Evolutionary conservation across 805 yeast genomes (phyloP).

Genomic region (Metschnikowia rubicola): DNA sequence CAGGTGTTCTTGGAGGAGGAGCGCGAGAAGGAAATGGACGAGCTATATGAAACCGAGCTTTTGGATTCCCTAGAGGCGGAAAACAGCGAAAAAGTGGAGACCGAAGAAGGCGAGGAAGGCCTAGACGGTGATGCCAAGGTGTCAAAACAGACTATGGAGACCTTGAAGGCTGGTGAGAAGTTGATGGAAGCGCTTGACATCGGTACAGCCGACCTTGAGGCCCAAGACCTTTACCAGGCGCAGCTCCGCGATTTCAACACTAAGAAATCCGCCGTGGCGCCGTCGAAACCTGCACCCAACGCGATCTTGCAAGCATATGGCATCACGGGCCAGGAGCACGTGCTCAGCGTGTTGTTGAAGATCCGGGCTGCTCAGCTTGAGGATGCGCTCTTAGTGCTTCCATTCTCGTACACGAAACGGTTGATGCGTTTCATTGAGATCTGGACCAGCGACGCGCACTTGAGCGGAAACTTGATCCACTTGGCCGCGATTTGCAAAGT

Average conservation of each 20-base stretch:
- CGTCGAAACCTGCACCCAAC: slow-evolving; percentile 60
- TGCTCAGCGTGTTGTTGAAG: slow-evolving; percentile 63
- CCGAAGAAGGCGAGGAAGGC: slow-evolving; percentile 49
- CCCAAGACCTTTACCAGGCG: slow-evolving; percentile 46
- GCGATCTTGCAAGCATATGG: slow-evolving; percentile 72
- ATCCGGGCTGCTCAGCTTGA: slow-evolving; percentile 84
- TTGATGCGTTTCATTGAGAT: slow-evolving; percentile 69
- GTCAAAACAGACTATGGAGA: slow-evolving; percentile 79
- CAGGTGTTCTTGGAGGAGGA: slow-evolving; percentile 97
- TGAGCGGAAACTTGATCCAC: slow-evolving; percentile 44
- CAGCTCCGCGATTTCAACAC: slow-evolving; percentile 36
- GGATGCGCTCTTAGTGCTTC: slow-evolving; percentile 87
- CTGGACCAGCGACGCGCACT: slow-evolving; percentile 55
- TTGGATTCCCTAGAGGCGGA: slow-evolving; percentile 67
- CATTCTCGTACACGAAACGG: slow-evolving; percentile 76
- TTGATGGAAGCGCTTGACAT: slow-evolving; percentile 88
- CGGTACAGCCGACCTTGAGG: slow-evolving; percentile 67
- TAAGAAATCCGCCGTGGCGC: slow-evolving; percentile 45
- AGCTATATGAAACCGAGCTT: slow-evolving; percentile 78
- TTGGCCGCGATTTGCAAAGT: slow-evolving; percentile 69
- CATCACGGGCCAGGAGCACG: slow-evolving; percentile 71
- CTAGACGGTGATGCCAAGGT: slow-evolving; percentile 44
- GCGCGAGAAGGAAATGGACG: slow-evolving; percentile 92
- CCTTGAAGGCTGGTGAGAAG: slow-evolving; percentile 91
- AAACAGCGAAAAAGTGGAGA: slow-evolving; percentile 20